Base-by-base conservation (phyloP, 2,329 filamentous ascomycete genomes). In the Epichloe typhina region DNA sequence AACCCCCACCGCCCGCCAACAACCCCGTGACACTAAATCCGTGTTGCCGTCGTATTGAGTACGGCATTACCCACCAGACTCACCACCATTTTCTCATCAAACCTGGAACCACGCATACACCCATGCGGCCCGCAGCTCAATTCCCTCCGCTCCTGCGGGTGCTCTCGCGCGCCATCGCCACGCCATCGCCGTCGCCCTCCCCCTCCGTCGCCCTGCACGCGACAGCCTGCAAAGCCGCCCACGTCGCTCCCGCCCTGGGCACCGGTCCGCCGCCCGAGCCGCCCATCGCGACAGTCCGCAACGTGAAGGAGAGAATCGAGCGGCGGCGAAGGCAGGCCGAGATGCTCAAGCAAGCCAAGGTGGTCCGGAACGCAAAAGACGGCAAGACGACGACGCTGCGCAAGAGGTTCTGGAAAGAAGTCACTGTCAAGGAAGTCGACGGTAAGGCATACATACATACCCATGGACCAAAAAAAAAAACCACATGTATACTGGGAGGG, bases 371-470 rank as follows among this genome's bases (percentile, higher is more conserved):
- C 39, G 59, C 61, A 0, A 60, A 57, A 17, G 58, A 59, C 36
- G 62, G 59, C 36, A 70, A 67, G 53, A 57, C 75, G 55, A 71
- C 73, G 2, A 70, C 65, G 37, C 62, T 77, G 52, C 73, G 83
- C 61, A 86, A 82, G 71, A 78, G 90, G 49, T 96, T 96, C 71
- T 97, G 91, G 91, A 88, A 85, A 66, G 79, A 93, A 62, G 88
- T 93, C 1, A 66, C 75, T 54, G 82, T 96, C 38, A 73, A 77
- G 56, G 79, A 85, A 61, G 75, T 76, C 9, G 71, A 82, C 55
- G 83, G 84, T 86, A 70, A 51, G 67, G 35, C 45, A n/a, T 37
- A 6, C 2, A 15, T 5, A 9, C 8, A 31, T 17, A 5, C 31
- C 13, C 21, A 44, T 15, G 9, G 23, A 4, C 9, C 15, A 45